These are phyloP conservation scores for Phytophthora idaei DNA, from an alignment of 352 stramenopile genomes.

Conservation along the genomic window DNA sequence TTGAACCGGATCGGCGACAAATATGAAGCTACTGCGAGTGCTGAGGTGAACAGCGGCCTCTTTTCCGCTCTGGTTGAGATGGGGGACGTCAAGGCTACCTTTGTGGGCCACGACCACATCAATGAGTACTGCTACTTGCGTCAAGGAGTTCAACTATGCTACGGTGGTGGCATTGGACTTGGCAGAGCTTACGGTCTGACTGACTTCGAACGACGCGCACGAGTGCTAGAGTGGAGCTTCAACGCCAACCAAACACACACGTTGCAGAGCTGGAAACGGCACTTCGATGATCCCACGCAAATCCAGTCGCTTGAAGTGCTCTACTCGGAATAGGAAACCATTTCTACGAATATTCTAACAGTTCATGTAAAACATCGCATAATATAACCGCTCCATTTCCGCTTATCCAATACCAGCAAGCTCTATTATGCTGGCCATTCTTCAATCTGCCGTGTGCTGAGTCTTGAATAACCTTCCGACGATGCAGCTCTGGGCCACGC, in stretches of 20 bases:
- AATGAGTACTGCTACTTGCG: constrained; percentile 65
- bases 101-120: constrained; percentile 65
- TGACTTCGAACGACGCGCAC: constrained; percentile 39
- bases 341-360: constrained; percentile 32
- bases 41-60: constrained; percentile 38
- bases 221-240: constrained; percentile 54
- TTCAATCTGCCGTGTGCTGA: constrained; percentile 13
- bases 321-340: constrained; percentile 43
- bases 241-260: constrained; percentile 41
- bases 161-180: constrained; percentile 56
- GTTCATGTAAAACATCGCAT: constrained; percentile 13
- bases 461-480: constrained; percentile 2
- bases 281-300: constrained; percentile 37
- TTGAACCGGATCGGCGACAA: constrained; percentile 31
- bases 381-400: constrained; percentile 20
- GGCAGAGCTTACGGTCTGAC: constrained; percentile 39
- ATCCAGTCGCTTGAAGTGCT: constrained; percentile 42
- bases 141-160: constrained; percentile 59
- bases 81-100: constrained; percentile 64
- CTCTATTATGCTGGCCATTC: neutral
- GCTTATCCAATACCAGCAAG: constrained; percentile 8
- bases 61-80: constrained; percentile 51
- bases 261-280: constrained; percentile 54
- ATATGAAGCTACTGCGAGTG: constrained; percentile 35
- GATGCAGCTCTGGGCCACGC: constrained; percentile 26